Conservation (phyloP, 768 basidiomycete species). For the Rubroboletus pulcherrimus region DNA sequence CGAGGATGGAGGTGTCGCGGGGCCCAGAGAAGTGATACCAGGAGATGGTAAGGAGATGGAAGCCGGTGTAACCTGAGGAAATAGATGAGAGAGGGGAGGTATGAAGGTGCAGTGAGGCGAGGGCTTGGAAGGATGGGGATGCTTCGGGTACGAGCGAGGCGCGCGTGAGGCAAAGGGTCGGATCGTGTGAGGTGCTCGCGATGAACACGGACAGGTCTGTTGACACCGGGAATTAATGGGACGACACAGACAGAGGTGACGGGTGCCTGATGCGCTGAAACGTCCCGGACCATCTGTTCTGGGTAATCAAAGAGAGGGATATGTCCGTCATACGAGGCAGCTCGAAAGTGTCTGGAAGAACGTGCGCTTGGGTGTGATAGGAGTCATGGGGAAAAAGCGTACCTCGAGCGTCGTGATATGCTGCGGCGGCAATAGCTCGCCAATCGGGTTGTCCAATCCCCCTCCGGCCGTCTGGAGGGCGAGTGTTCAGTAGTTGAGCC, state of each 20-base stretch:
- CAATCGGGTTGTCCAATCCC: too few species aligned
- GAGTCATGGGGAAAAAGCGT: neutral
- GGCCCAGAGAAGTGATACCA: conserved; percentile 87
- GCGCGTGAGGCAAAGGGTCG: conserved; percentile 57
- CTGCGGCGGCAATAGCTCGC: too few species aligned
- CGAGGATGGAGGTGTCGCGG: conserved; percentile 67
- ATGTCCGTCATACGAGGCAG: conserved; percentile 78
- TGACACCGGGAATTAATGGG: conserved; percentile 28
- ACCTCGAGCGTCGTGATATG: too few species aligned
- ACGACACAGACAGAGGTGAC: conserved; percentile 63
- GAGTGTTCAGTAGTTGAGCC: too few species aligned
- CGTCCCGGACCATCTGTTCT: conserved; percentile 49
- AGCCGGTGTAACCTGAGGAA: conserved; percentile 47
- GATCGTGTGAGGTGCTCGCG: conserved; percentile 76
- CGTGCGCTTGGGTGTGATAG: neutral
- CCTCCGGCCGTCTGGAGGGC: too few species aligned
- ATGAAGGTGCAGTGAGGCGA: conserved; percentile 79
- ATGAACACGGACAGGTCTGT: conserved; percentile 38
- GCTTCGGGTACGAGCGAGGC: conserved; percentile 9
- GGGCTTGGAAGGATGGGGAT: conserved; percentile 6
- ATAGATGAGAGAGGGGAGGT: conserved; percentile 70
- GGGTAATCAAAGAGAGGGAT: conserved; percentile 73
- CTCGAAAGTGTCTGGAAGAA: conserved; percentile 57
- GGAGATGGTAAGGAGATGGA: conserved; percentile 73
- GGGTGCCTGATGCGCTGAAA: conserved; percentile 57